Base-by-base conservation (phyloP, 2,329 filamentous ascomycete genomes). In the Calonectria pseudoreteaudii region DNA sequence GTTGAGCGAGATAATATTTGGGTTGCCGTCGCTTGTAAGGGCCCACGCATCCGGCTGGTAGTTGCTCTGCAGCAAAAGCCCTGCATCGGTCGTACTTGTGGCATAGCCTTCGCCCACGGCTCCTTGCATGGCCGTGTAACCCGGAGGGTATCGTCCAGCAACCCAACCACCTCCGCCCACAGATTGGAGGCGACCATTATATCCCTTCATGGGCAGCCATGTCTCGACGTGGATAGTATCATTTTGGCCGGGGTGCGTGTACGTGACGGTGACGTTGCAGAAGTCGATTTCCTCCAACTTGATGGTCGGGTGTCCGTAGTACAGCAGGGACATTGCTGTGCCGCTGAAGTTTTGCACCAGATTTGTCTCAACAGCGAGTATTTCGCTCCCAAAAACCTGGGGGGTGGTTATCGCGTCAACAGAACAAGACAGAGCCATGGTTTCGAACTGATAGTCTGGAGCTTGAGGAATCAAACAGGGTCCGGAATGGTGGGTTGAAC, bases 121-220 rank as follows among this genome's bases (percentile, higher is more conserved):
- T 26, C 73, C 76, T 28, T 28, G 26, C 77, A 80, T 80, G 18
- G 68, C 72, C 1, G 31, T 28, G n/a, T 80, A 78, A 10, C 66
- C 66, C 2, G 60, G 53, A 26, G 56, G n/a, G 13, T 70, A 72
- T 13, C 66, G 53, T 18, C 82, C 82, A 0, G 83, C 80, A 5
- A 75, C 70, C 50, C 71, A 84, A 2, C 83, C 83, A 3, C 80
- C 81, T 9, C 83, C 83, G 0, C 83, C 83, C 30, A 82, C 60
- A 20, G 78, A 78, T 52, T 83, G 80, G 0, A 85, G 70, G 5
- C 83, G 74, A 0, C 77, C 80, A 60, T 84, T 85, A 79, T 83
- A 85, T 0, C 66, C 69, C 2, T 56, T 66, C 2, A 66, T 10
- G 13, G 81, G 82, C 2, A 83, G 71, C 77, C 78, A 82, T 2